A percentile compares a stretch with the other conserved stretches of the same genome.
These are phyloP conservation scores for Thalia dealbata DNA, from an alignment of 176 grass and related monocot genomes.

Conservation along the genomic window DNA sequence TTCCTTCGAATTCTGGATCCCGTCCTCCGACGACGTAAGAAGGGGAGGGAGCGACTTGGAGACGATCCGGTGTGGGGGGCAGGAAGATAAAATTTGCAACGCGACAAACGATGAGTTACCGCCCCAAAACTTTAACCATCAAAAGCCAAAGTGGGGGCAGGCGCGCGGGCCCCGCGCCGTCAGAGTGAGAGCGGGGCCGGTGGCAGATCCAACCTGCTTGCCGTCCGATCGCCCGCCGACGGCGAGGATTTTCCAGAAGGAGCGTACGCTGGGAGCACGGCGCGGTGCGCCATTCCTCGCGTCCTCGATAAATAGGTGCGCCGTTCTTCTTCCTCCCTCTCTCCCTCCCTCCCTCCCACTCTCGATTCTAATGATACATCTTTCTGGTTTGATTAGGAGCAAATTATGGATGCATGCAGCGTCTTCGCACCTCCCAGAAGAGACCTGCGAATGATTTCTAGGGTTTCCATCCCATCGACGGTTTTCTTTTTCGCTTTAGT, in stretches of 20 bases:
- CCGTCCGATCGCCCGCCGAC: background rate
- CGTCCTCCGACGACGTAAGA: too few relatives aligned
- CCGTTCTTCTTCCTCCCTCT: background rate
- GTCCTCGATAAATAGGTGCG: background rate
- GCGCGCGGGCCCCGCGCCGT: background rate
- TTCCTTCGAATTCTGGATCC: too few relatives aligned
- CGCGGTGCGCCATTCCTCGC: background rate
- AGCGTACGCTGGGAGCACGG: background rate
- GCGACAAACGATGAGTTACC: background rate
- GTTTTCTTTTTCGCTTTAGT: background rate
- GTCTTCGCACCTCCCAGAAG: too few relatives aligned
- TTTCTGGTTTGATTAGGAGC: background rate
- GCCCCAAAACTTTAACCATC: constrained; percentile 3
- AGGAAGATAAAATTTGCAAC: constrained; percentile 1
- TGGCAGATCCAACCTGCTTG: background rate
- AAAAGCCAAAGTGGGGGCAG: background rate
- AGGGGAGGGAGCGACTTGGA: background rate
- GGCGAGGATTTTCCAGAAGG: background rate
- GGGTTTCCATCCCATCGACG: background rate
- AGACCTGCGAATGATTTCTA: background rate
- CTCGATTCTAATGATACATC: background rate
- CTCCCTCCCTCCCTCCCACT: too few relatives aligned
- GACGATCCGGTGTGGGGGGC: too few relatives aligned
- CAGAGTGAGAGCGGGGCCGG: background rate
- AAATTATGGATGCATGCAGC: background rate